Evolutionary conservation across 2,329 filamentous ascomycete species (phyloP), one percentile per base, ranked within the genome.

Genomic region (Ceratocystis alfenasii): DNA sequence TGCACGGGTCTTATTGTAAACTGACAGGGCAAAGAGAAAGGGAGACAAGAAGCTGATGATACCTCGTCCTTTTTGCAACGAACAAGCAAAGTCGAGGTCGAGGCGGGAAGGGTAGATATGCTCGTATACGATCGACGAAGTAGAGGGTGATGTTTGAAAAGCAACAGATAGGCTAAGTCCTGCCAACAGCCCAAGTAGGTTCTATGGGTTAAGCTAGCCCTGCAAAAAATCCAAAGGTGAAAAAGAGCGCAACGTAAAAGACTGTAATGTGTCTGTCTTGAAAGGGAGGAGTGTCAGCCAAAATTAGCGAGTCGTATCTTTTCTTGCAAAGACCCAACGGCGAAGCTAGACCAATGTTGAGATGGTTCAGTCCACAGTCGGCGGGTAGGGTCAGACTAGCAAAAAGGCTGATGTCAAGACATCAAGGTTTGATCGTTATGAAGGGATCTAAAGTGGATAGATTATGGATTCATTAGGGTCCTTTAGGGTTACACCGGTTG

Each of bases 331-430:
- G 44, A 22, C 2, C 20, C n/a, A 12, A 25, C n/a, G n/a, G 5
- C 41, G n/a, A 15, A 41, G 44, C 17, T 53, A 28, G 12, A 30
- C 46, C 62, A 63, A 55, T 46, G 62, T 20, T 63, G 46, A 63
- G 30, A 63, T 63, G 45, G n/a, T 41, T 8, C n/a, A 53, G 48
- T 30, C 28, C 28, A 55, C 15, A 48, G 28, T 53, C 22, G 10
- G 36, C 36, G 10, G 10, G 36, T 33, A 7, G 53, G 30, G 30
- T 63, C 28, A 44, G 25, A 33, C 46, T 33, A 53, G 15, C 15
- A 50, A 22, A 30, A 44, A 63, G 62, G 62, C 62, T 63, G 62
- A 63, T 12, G 46, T 53, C 17, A 12, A 28, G 62, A 48, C 41
- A 20, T 12, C 22, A 12, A 53, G 20, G 48, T 25, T 25, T 17